Evolutionary conservation across 2,329 filamentous ascomycete species (phyloP), one percentile per base, ranked within the genome.

Genomic region (Magnaporthiopsis incrustans): DNA sequence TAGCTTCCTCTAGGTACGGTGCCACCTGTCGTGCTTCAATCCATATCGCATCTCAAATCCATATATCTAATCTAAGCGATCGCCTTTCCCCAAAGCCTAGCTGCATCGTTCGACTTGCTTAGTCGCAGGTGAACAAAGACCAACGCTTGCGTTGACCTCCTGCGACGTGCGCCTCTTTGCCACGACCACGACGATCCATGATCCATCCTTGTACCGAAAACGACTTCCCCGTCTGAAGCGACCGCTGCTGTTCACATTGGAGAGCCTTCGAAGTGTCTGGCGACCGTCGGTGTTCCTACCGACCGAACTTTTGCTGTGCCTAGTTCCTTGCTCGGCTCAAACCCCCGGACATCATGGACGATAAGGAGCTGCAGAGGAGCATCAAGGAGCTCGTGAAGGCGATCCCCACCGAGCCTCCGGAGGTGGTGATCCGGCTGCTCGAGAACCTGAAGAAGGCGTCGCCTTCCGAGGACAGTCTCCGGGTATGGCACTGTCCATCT

Each of bases 381-480:
- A 87, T 92, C 72, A 89, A 91, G 78, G 86, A 89, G 73, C 84
- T 98, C 72, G 85, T 84, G 70, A 97, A 96, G 79, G 91, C 91
- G 30, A 82, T 91, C 58, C 86, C 87, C 64, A 90, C 90, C 72
- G 91, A 96, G 71, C 86, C 92, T 5, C 73, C 90, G 32, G 77
- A 87, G 57, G 89, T 85, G 66, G 84, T 96, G 62, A 80, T 96
- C 64, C 81, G 84, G 63, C 82, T 98, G 67, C 81, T 99, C 63
- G 87, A 89, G 71, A 85, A 88, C 62, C 82, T 98, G 56, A 91
- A 94, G 78, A 88, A 88, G 71, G 88, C 94, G 50, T 84, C 85
- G 60, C 90, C 93, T 12, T 95, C 91, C 3, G 95, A 99, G 77
- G 92, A 97, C 70, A 85, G 97, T 70, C 81, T 99, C 68, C 88